Evolutionary conservation across 768 basidiomycete species (phyloP).

Genomic region (Pleurotus citrinopileatus): DNA sequence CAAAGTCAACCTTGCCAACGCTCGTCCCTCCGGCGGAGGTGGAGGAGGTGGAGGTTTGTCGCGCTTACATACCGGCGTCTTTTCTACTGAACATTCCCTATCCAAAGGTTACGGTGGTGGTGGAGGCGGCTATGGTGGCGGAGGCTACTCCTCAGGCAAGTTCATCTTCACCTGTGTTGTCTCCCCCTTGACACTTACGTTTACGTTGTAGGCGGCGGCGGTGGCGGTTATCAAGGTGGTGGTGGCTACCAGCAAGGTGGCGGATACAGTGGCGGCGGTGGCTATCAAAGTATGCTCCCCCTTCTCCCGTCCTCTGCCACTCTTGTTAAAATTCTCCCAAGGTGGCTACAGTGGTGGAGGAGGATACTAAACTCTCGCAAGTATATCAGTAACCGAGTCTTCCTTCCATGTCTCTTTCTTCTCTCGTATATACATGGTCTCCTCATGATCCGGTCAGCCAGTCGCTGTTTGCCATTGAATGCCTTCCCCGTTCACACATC

Average conservation of each 20-base stretch:
- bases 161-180: no score
- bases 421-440: no score
- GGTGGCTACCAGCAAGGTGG: conserved; percentile 19
- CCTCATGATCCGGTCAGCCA: conserved; percentile 14
- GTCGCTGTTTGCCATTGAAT: background rate
- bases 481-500: conserved; percentile 27
- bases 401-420: no score
- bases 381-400: no score
- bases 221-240: conserved; percentile 21
- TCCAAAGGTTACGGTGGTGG: conserved; percentile 23
- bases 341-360: conserved; percentile 28
- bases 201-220: conserved; percentile 23
- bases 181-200: no score
- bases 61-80: background rate
- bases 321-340: background rate
- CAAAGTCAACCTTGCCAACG: conserved; percentile 84
- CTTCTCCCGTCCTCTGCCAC: no score
- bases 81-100: no score
- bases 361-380: conserved; percentile 32
- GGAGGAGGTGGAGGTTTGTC: conserved; percentile 25
- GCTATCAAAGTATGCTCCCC: conserved; percentile 16
- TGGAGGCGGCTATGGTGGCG: conserved; percentile 18
- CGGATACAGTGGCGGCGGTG: conserved; percentile 23
- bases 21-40: conserved; percentile 53
- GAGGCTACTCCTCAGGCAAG: conserved; percentile 14